A percentile compares a stretch with the other conserved stretches of the same genome.
These are phyloP conservation scores for Carex pumila DNA, from an alignment of 176 grass and related monocot genomes.

Conservation along the genomic window DNA sequence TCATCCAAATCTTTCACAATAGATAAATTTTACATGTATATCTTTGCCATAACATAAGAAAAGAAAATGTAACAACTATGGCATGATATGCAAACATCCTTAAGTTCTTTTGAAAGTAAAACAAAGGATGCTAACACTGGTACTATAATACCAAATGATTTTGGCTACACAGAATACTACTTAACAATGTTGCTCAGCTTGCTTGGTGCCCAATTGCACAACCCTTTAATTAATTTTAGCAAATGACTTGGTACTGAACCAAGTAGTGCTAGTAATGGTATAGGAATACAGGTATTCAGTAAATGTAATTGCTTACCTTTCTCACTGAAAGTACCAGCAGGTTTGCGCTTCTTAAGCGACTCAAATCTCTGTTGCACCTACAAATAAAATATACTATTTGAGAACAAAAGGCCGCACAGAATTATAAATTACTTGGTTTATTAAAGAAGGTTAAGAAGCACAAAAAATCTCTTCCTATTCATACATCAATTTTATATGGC, in stretches of 20 bases:
- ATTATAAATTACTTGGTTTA: not conserved
- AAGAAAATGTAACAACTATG: not conserved
- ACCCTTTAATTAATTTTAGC: not conserved
- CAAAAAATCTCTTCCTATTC: not conserved
- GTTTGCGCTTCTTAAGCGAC: slow-evolving; percentile 83
- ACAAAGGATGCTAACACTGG: not conserved
- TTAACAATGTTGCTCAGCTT: not conserved
- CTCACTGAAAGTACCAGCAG: slow-evolving; percentile 64
- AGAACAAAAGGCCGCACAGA: not conserved
- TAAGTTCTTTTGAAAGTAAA: not conserved
- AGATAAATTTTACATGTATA: not conserved
- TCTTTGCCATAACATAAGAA: not conserved
- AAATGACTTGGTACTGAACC: not conserved
- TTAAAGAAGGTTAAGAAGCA: not conserved
- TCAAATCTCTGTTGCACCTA: slow-evolving; percentile 98
- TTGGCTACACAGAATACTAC: not conserved
- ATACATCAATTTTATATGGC: not conserved
- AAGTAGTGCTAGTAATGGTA: not conserved
- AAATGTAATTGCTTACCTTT: slow-evolving; percentile 49
- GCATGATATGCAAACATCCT: not conserved
- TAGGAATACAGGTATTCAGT: not conserved
- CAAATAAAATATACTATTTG: slow-evolving; percentile 17
- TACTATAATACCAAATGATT: not conserved
- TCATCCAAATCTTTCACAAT: slow-evolving; percentile 77
- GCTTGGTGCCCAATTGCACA: not conserved